Base-by-base conservation (phyloP, 2,329 filamentous ascomycete genomes). In the Xylaria polymorpha region DNA sequence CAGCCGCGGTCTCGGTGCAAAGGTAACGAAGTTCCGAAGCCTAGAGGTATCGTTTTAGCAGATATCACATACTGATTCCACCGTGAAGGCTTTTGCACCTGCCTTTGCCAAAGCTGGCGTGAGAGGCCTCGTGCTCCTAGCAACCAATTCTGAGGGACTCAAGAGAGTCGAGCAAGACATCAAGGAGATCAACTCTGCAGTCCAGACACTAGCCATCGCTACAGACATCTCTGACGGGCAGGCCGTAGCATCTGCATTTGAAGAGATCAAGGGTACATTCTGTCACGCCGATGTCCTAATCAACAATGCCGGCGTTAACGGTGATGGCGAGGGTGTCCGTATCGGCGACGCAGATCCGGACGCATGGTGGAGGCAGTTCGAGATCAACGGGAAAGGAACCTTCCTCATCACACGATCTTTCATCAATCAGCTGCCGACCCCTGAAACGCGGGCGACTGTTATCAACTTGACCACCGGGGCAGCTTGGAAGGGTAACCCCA, bases 1-100 rank as follows among this genome's bases (percentile, higher is more conserved):
- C 1, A 80, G 78, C 55, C 79, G 78, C 37, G 82, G 82, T 1
- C 68, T 84, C 25, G 83, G 80, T 22, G 74, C 69, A 1, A 72
- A 64, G 60, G 64, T 70, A 61, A 51, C 15, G 20, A n/a, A 55
- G 14, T 56, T 50, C 44, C 25, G 10, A 64, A 22, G 9, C 7
- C 14, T 4, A 14, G 15, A 4, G 32, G 8, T 32, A 57, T 18
- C 12, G 1, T 32, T 20, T 20, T 39, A 12, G 15, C 10, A 51
- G 20, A 8, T 2, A 8, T 37, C 6, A 2, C 12, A 6, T 22
- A 55, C 63, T 66, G 44, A 64, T 46, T 44, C 5, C 14, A 61
- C 18, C 8, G 7, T 3, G 74, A 10, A 69, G 72, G 71, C 68
- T 12, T 61, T 74, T n/a, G 71, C 67, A 1, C 73, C 73, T 0